Evolutionary conservation across 208 protist species (phyloP), one percentile per base, ranked within the genome.

Genomic region (Borovskyia barvae): DNA sequence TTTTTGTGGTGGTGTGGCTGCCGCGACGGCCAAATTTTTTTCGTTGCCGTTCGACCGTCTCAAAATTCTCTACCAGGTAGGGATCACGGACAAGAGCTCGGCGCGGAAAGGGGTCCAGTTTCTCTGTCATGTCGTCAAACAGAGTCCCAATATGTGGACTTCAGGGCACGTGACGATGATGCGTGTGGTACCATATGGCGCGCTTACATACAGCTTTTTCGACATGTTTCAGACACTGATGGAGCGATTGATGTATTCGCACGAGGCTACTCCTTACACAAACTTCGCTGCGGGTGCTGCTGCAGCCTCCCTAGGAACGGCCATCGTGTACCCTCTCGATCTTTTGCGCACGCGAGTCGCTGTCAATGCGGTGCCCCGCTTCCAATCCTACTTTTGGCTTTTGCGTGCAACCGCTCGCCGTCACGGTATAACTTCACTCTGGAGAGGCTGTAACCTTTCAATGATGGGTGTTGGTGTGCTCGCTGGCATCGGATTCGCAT

Each of bases 31-130:
- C 28, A 92, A 97, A 67, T 86, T 97, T 26, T 82, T 70, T 32
- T 95, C 92, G 24, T 43, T 93, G 25, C 95, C 97, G 28, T 87
- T 97, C 39, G 94, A 98, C 73, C 71, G 88, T 8, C 47, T 97
- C 19, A 97, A 97, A 61, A 98, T 98, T 50, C 72, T 97, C 30
- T 96, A 95, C 66, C 94, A 98, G 67, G 80, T 98, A 1, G 79
- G 80, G 26, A 57, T 85, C 43, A 72, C 53, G 6, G 61, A 84
- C 20, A 75, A 77, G 24, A 47, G 46, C 19, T 62, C 54, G 19
- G 45, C 71, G 7, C 30, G 37, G 33, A 56, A 76, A 29, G 67
- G 83, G 15, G 29, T 78, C 42, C 54, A 61, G 22, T 64, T 76
- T 20, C 53, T 88, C 12, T 51, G 40, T 45, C 55, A 78, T 29